Evolutionary conservation across 2,329 filamentous ascomycete genomes (phyloP), one percentile per base, ranked within the genome.

Genomic region (Periconia sp.): DNA sequence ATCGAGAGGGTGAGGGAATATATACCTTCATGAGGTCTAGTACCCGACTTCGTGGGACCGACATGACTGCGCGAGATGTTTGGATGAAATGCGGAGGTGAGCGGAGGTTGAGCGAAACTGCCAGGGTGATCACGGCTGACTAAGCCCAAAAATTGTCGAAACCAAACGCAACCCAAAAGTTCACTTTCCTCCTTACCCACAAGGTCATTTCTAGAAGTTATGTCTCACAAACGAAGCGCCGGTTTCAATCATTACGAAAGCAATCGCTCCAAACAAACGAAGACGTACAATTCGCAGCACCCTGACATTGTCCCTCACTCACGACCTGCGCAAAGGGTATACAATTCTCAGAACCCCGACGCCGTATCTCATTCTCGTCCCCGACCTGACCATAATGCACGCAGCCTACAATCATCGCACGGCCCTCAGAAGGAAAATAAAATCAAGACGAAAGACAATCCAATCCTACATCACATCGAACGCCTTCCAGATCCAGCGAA

Each of bases 1-100:
- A 13, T 5, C 8, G 23, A 27, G 23, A 27, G 23, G 23, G 8
- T 27, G 23, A 42, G 40, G 7, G 27, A 35, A 27, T 14, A 19
- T 63, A 44, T 76, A 91, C 92, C 87, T 91, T 92, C 80, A 93
- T 84, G 59, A 96, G 83, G 71, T 91, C 89, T 45, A 85, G 58
- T 33, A 85, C 72, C 45, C 83, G 79, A 47, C 72, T 74, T 55
- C 80, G 77, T 55, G 81, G 74, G 64, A 83, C 79, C 31, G 81
- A 72, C 81, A 83, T 83, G 48, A 60, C 70, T 58, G 53, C 51
- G 41, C 51, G 41, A 19, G 35, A 45, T 43, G 35, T 55, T 54
- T 33, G 50, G 47, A 45, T 47, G 45, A 57, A 56, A 47, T 54
- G 56, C 48, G 54, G 56, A 59, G 40, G 50, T 56, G 17, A 41